Percentiles rank a stretch among this genome's conserved stretches.
Evolutionary conservation across 1,139 yeast genomes (phyloP).

Genomic region (Trichomonascaceae sp.): DNA sequence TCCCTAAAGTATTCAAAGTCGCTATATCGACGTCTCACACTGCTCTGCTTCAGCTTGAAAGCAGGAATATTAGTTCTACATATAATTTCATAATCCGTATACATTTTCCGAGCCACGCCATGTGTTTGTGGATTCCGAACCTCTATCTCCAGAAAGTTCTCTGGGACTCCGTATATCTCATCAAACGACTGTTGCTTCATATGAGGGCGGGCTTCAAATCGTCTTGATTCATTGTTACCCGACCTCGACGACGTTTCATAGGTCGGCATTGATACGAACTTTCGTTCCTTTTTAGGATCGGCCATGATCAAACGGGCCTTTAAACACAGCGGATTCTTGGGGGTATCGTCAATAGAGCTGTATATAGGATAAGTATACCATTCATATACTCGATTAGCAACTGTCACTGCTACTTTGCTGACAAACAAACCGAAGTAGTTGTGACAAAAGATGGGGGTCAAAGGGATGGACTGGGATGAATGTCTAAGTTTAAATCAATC

Average conservation of each 20-base stretch:
- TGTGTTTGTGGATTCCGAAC: conserved; percentile 75
- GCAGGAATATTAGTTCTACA: conserved; percentile 78
- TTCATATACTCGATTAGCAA: conserved; percentile 3
- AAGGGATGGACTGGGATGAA: background rate
- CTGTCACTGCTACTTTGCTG: background rate
- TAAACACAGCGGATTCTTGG: background rate
- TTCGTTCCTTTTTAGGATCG: conserved; percentile 11
- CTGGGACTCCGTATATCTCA: conserved; percentile 91
- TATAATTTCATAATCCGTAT: conserved; percentile 85
- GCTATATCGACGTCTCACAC: conserved; percentile 80
- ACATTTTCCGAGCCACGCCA: conserved; percentile 61
- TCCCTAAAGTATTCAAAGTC: conserved; percentile 82
- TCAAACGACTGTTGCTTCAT: conserved; percentile 62
- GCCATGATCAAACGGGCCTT: background rate
- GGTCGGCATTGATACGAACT: conserved; percentile 31
- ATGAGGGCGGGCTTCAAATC: conserved; percentile 36
- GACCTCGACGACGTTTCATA: conserved; percentile 12
- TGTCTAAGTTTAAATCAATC: background rate
- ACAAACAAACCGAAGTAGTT: background rate
- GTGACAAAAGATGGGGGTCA: background rate
- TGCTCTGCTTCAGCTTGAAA: conserved; percentile 58
- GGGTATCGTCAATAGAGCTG: background rate
- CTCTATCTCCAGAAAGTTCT: conserved; percentile 87
- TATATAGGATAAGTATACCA: conserved; percentile 1
- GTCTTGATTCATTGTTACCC: conserved; percentile 18